phyloP scores from a whole-genome alignment of 768 basidiomycete genomes.

The Arthromyces matolae region DNA sequence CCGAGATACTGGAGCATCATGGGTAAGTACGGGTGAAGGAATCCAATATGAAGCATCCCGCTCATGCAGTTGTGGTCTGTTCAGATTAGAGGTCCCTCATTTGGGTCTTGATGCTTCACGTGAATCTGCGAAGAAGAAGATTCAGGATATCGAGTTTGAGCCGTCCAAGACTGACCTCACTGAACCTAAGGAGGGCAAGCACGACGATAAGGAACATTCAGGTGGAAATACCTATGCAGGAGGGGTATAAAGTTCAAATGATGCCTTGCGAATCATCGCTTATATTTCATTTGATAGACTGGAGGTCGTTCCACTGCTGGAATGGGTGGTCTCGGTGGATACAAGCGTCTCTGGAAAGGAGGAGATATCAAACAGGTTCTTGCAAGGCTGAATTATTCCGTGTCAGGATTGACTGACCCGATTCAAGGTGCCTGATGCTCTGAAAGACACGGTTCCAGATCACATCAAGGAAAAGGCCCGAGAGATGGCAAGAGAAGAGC shows the following conservation, averaged over 20 bases:
- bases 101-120: conserved; percentile 58
- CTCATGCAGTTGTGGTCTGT: not conserved
- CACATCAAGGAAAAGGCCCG: conserved; percentile 59
- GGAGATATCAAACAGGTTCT: conserved; percentile 60
- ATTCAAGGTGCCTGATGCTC: conserved; percentile 42
- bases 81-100: conserved; percentile 48
- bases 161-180: conserved; percentile 48
- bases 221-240: conserved; percentile 67
- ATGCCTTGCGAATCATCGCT: not conserved
- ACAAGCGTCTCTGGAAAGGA: conserved; percentile 60
- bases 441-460: conserved; percentile 59
- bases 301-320: conserved; percentile 67
- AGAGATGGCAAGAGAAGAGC: conserved; percentile 63
- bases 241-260: conserved; percentile 39
- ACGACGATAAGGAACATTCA: conserved; percentile 57
- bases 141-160: conserved; percentile 55
- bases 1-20: conserved; percentile 54
- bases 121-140: conserved; percentile 47
- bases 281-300: conserved; percentile 35
- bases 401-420: not conserved
- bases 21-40: conserved; percentile 36
- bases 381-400: not conserved
- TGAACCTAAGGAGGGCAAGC: conserved; percentile 59
- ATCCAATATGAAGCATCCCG: not conserved
- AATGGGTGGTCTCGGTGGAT: conserved; percentile 62